A percentile compares a stretch with the other conserved stretches of the same genome.
These are phyloP conservation scores for Colletotrichum liaoningense DNA, from an alignment of 2,329 filamentous ascomycete genomes.

Conservation along the genomic window DNA sequence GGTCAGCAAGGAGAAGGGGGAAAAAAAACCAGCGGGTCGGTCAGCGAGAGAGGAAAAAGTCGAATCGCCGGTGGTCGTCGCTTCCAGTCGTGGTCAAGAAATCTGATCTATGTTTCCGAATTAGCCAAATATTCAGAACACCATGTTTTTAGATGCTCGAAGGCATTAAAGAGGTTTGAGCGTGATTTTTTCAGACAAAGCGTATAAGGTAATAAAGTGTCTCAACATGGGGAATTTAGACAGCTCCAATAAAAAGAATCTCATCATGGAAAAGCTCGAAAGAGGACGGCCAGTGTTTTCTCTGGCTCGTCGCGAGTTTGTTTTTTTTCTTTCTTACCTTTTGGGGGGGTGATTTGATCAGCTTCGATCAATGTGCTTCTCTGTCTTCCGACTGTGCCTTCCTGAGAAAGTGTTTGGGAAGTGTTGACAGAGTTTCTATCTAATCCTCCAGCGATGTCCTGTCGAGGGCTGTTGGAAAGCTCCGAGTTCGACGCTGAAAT, in stretches of 20 bases:
- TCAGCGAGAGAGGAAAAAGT: background rate
- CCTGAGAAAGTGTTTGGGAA: background rate
- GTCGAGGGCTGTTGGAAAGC: slow-evolving; percentile 14
- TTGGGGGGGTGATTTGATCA: background rate
- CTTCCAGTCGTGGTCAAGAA: background rate
- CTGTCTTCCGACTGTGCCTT: background rate
- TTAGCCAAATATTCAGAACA: slow-evolving; percentile 31
- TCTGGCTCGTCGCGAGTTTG: background rate
- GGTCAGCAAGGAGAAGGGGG: background rate
- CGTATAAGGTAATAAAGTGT: slow-evolving; percentile 67
- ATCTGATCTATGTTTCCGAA: slow-evolving; percentile 26
- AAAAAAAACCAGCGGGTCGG: background rate
- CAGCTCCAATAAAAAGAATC: slow-evolving; percentile 78
- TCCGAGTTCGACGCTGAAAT: slow-evolving; percentile 1
- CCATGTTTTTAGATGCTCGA: background rate
- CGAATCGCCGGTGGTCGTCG: slow-evolving; percentile 36
- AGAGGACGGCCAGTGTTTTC: background rate
- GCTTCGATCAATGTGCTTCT: background rate
- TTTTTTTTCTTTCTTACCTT: slow-evolving; percentile 21
- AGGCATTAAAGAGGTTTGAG: background rate
- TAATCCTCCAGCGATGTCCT: background rate
- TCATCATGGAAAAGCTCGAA: slow-evolving; percentile 52
- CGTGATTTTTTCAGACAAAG: slow-evolving; percentile 54
- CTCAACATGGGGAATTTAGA: slow-evolving; percentile 75
- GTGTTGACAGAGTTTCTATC: background rate